phyloP scores from a whole-genome alignment of 495 filamentous ascomycete species.

The Aspergillus olivimuriae region DNA sequence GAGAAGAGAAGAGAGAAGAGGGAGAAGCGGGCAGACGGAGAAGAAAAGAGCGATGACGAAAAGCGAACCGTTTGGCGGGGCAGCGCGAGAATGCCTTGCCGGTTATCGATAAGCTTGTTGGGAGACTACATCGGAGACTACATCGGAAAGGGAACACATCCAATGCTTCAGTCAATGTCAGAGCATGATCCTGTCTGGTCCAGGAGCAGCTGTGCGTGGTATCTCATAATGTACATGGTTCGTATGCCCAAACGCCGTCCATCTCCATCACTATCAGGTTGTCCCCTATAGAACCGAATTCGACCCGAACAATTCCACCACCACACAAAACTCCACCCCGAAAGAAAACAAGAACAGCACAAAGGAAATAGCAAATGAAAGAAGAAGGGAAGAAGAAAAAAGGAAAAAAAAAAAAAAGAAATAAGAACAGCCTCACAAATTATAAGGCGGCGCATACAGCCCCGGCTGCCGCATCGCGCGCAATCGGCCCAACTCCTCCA shows the following conservation, averaged over 20 bases:
- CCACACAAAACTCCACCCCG: conserved; percentile 1
- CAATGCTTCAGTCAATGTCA: not conserved
- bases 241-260: no score
- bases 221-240: no score
- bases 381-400: not conserved
- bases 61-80: conserved; percentile 13
- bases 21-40: conserved; percentile 9
- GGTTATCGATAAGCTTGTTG: conserved; percentile 20
- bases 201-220: no score
- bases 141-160: not conserved
- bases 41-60: conserved; percentile 10
- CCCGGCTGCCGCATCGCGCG: conserved; percentile 14
- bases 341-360: conserved; percentile 7
- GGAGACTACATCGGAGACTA: conserved; percentile 3
- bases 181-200: no score
- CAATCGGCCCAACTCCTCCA: conserved; percentile 12
- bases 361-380: no score
- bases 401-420: not conserved
- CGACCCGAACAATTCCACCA: no score
- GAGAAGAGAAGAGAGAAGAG: conserved; percentile 8
- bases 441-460: conserved; percentile 1
- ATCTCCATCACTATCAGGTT: no score
- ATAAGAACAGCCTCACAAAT: not conserved
- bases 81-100: not conserved
- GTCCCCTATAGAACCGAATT: no score